Percentiles rank a stretch among this genome's conserved stretches.
Evolutionary conservation across 352 stramenopile species (phyloP).

Genomic region (Globisporangium ultimum): DNA sequence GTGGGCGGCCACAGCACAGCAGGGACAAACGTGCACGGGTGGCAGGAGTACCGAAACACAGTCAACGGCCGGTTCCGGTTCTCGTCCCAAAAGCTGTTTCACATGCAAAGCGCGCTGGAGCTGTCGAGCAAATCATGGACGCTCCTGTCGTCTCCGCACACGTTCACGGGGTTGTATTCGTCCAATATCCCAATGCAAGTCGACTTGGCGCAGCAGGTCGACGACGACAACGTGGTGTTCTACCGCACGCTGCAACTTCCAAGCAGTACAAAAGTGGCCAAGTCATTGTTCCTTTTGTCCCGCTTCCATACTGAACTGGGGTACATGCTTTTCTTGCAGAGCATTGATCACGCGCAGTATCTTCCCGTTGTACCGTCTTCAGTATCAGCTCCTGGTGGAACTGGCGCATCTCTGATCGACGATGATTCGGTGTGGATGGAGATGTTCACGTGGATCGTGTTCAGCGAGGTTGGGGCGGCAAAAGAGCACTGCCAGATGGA

Average conservation of each 20-base stretch:
- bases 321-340: conserved; percentile 8
- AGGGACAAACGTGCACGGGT: conserved; percentile 6
- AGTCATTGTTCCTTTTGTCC: conserved; percentile 13
- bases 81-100: conserved; percentile 18
- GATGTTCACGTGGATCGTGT: conserved; percentile 13
- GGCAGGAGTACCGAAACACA: conserved; percentile 11
- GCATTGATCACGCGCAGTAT: conserved; percentile 2
- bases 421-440: conserved; percentile 13
- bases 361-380: background rate
- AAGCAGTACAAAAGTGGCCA: conserved; percentile 12
- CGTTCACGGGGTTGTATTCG: conserved; percentile 29
- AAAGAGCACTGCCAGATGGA: conserved; percentile 12
- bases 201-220: conserved; percentile 18
- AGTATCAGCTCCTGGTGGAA: background rate
- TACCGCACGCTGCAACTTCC: conserved; percentile 15
- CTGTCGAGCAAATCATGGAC: conserved; percentile 30
- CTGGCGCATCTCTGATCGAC: background rate
- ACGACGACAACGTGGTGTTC: conserved; percentile 15
- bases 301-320: background rate
- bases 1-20: conserved; percentile 10
- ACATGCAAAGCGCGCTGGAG: conserved; percentile 17
- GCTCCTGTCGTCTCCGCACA: conserved; percentile 21
- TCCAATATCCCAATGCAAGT: conserved; percentile 32
- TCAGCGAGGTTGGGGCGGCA: conserved; percentile 3
- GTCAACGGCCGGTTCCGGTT: conserved; percentile 12